Evolutionary conservation across 202 grass and related monocot genomes (phyloP), one percentile per base, ranked within the genome.

Genomic region (Tripidium arundinaceum): DNA sequence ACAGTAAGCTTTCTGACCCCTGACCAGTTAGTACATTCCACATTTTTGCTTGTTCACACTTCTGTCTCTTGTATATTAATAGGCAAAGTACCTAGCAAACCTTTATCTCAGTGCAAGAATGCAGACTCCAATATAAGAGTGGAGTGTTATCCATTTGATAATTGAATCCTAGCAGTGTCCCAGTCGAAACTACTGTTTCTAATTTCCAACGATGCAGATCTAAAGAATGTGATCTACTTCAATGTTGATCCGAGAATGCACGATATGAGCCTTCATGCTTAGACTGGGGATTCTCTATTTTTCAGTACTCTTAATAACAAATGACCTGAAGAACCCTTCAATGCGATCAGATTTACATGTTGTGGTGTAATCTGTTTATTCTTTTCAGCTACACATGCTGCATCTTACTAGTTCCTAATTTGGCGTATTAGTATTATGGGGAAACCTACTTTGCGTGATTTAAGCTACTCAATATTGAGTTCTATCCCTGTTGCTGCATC

Each of bases 401-500:
- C 41, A 77, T 54, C 31, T 45, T 50, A n/a, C 8, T 72, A 31
- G 24, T 49, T 68, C 63, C 76, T 70, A 76, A 40, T 63, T 62
- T 43, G 14, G 14, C 11, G 2, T 54, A n/a, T 39, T 18, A 3
- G 65, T 49, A 39, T 16, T 70, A 57, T 7, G 26, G 11, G 27
- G 34, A 19, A 36, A 74, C 68, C 68, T 74, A 41, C 27, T 72
- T 65, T 74, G 9, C 33, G 25, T 77, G n/a, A 57, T 37, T 40
- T 79, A 68, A 36, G n/a, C 36, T 64, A 46, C 6, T 78, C 13
- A 66, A 29, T 78, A 41, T 47, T 62, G 50, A 68, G 26, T 76
- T 59, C 26, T 84, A 85, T 72, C 54, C 42, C 57, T 65, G 15
- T 25, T 62, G 66, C 34, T 79, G 21, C 22, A 64, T 85, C 4